A percentile compares a stretch with the other conserved stretches of the same genome.
These are phyloP conservation scores for Tolypocladium amazonense DNA, from an alignment of 2,329 filamentous ascomycete species.

Conservation along the genomic window DNA sequence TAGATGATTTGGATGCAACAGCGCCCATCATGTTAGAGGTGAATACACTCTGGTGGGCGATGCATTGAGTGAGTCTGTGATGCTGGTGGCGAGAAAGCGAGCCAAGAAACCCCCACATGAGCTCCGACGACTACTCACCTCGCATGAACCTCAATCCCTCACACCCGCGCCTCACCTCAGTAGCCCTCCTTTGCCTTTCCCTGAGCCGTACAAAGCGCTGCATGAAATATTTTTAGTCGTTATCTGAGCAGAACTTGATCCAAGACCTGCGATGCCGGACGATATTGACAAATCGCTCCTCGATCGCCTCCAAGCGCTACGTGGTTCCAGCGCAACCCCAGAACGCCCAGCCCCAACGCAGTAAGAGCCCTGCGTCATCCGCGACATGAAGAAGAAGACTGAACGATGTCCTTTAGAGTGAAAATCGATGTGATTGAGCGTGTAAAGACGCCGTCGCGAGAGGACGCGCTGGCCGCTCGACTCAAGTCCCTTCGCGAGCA, in stretches of 20 bases:
- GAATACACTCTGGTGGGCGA: too few species aligned
- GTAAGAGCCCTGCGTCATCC: not conserved
- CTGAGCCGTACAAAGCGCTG: not conserved
- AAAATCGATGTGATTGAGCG: conserved; percentile 29
- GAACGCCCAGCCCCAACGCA: conserved; percentile 1
- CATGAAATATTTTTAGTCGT: not conserved
- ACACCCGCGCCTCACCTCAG: not conserved
- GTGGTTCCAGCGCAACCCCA: conserved; percentile 23
- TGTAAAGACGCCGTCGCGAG: conserved; percentile 30
- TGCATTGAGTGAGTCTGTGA: not conserved
- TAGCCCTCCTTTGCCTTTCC: not conserved
- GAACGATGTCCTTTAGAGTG: conserved; percentile 7
- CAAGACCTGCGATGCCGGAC: conserved; percentile 16
- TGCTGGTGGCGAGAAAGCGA: not conserved
- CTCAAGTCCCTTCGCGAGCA: conserved; percentile 38
- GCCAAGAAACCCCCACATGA: not conserved
- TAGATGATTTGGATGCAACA: not conserved
- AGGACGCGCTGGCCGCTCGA: conserved; percentile 40
- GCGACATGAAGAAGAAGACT: too few species aligned
- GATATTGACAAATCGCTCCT: conserved; percentile 36
- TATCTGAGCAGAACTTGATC: not conserved
- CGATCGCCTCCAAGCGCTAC: conserved; percentile 43
- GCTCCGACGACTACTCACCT: not conserved
- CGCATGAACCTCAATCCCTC: not conserved
- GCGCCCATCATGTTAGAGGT: not conserved